These are phyloP conservation scores for Pseudopithomyces chartarum DNA, from an alignment of 2,329 filamentous ascomycete species.

Conservation along the genomic window DNA sequence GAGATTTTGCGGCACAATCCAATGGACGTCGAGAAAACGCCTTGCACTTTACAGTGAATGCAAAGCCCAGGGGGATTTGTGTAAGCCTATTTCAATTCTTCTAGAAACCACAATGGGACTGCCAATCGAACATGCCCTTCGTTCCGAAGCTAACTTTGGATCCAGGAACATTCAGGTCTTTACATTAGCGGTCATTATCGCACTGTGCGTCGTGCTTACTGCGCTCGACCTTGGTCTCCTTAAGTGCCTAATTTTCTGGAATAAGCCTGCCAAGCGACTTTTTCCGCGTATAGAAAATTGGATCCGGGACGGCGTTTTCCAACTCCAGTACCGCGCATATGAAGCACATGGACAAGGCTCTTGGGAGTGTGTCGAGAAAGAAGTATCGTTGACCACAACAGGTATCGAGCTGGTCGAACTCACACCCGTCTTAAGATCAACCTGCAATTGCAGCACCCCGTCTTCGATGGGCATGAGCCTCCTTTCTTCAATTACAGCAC, in stretches of 20 bases:
- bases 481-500: no score
- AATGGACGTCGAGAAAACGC: conserved; percentile 10
- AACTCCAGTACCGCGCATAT: conserved; percentile 12
- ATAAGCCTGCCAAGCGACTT: conserved; percentile 1
- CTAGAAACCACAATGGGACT: no score
- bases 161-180: conserved; percentile 19
- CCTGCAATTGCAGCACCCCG: neutral
- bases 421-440: neutral
- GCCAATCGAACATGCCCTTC: no score
- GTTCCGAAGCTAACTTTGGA: no score
- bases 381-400: neutral
- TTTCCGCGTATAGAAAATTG: conserved; percentile 9
- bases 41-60: conserved; percentile 16
- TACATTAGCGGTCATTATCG: conserved; percentile 10
- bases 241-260: conserved; percentile 10
- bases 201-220: conserved; percentile 2
- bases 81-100: conserved; percentile 10
- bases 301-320: conserved; percentile 17
- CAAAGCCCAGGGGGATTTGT: conserved; percentile 17
- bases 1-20: neutral
- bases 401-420: neutral
- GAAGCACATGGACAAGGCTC: neutral
- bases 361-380: conserved; percentile 1
- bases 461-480: no score
- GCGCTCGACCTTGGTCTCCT: conserved; percentile 11